Percentiles rank a stretch among this genome's conserved stretches.
Conservation (phyloP, 495 filamentous ascomycete species). For the Aspergillus bridgeri region DNA sequence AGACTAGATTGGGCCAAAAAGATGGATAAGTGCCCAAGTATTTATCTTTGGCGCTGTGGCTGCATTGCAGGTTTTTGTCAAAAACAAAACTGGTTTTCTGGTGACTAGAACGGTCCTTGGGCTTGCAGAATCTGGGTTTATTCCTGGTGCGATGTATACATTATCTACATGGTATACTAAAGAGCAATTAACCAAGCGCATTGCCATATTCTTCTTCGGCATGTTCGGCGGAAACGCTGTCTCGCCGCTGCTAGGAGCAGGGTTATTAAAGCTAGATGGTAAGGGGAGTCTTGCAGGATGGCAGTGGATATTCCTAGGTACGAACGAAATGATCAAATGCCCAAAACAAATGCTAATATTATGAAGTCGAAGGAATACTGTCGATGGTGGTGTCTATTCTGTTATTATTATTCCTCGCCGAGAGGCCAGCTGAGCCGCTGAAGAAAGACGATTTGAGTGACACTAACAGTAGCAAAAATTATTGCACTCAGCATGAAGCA, state of each 20-base stretch:
- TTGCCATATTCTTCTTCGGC: conserved; percentile 53
- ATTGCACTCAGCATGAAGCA: not conserved
- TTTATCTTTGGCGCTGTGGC: conserved; percentile 50
- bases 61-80: conserved; percentile 50
- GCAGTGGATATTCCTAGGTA: conserved; percentile 55
- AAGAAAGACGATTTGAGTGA: not conserved
- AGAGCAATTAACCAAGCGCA: conserved; percentile 45
- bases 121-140: conserved; percentile 53
- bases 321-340: not conserved
- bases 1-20: conserved; percentile 43
- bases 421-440: not conserved
- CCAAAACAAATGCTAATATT: conserved; percentile 4
- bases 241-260: conserved; percentile 44
- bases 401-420: not conserved
- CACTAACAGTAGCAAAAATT: conserved; percentile 27
- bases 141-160: conserved; percentile 54
- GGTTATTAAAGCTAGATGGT: conserved; percentile 46
- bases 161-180: conserved; percentile 56
- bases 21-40: conserved; percentile 51
- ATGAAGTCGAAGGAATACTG: conserved; percentile 44
- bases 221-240: conserved; percentile 47
- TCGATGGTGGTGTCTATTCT: conserved; percentile 25
- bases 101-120: conserved; percentile 45
- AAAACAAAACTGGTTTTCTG: conserved; percentile 41
- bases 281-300: conserved; percentile 47